These are phyloP conservation scores for Fusarium torulosum DNA, from an alignment of 2,329 filamentous ascomycete species.

Conservation along the genomic window DNA sequence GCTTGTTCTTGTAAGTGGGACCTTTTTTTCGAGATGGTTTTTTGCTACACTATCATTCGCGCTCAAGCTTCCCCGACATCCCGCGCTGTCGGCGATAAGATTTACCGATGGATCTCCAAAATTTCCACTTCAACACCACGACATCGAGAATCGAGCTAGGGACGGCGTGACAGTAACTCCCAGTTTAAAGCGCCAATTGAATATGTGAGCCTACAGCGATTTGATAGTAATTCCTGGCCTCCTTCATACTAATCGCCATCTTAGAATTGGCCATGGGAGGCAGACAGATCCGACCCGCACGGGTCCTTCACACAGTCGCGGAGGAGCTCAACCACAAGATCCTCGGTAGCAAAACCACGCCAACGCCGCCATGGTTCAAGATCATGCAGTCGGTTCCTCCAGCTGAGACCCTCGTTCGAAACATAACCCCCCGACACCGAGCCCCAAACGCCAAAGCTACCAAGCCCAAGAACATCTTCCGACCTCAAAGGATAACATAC, in stretches of 20 bases:
- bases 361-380: constrained; percentile 63
- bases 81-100: constrained; percentile 48
- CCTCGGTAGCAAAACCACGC: constrained; percentile 52
- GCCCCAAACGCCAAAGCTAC: constrained; percentile 57
- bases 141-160: constrained; percentile 18
- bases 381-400: constrained; percentile 68
- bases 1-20: constrained; percentile 41
- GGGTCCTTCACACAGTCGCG: constrained; percentile 61
- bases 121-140: constrained; percentile 47
- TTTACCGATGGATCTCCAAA: constrained; percentile 50
- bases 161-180: constrained; percentile 34
- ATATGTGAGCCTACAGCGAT: constrained; percentile 20
- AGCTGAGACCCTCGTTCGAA: constrained; percentile 68
- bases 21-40: constrained; percentile 42
- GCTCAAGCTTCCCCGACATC: constrained; percentile 36
- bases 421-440: constrained; percentile 63
- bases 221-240: background rate
- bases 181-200: constrained; percentile 40
- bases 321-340: constrained; percentile 59
- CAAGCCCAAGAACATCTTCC: constrained; percentile 80
- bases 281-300: constrained; percentile 61
- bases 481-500: constrained; percentile 81
- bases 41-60: constrained; percentile 41
- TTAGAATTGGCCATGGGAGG: constrained; percentile 54
- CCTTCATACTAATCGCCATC: constrained; percentile 11